phyloP scores from a whole-genome alignment of 108 stramenopile species.

The Skeletonema grethae region DNA sequence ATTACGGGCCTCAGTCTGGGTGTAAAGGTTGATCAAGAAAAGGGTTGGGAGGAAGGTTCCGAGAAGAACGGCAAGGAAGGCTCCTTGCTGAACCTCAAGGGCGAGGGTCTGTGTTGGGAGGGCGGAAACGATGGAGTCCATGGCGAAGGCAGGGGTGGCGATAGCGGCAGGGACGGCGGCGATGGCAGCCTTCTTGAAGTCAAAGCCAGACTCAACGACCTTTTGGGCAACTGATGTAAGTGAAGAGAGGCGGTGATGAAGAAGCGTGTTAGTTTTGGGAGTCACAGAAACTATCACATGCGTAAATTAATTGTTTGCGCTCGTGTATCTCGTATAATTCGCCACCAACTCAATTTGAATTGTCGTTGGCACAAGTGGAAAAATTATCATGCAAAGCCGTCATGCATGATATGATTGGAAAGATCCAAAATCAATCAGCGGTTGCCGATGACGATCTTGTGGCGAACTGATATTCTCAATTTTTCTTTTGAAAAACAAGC shows the following conservation, averaged over 20 bases:
- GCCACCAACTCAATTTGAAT: background rate
- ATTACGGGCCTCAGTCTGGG: slow-evolving; percentile 87
- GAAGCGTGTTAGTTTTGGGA: background rate
- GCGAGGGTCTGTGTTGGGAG: slow-evolving; percentile 83
- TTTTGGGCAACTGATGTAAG: slow-evolving; percentile 53
- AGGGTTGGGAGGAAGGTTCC: slow-evolving; percentile 92
- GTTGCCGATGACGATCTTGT: background rate
- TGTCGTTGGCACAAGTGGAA: background rate
- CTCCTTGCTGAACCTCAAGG: slow-evolving; percentile 92
- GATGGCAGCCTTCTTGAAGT: slow-evolving; percentile 59
- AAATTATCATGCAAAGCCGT: no score
- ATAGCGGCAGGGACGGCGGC: slow-evolving; percentile 73
- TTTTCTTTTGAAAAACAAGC: background rate
- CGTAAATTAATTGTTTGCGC: no score
- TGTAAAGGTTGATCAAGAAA: slow-evolving; percentile 95
- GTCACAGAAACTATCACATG: background rate
- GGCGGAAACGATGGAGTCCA: slow-evolving; percentile 79
- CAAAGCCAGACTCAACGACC: slow-evolving; percentile 49
- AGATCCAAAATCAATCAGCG: background rate
- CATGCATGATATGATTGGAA: background rate
- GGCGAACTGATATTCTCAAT: slow-evolving; percentile 1
- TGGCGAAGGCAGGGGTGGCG: slow-evolving; percentile 80
- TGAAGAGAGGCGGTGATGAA: background rate
- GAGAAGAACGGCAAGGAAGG: slow-evolving; percentile 92
- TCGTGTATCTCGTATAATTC: background rate